Percentiles rank a stretch among this genome's conserved stretches.
Evolutionary conservation across 163 green algal species (phyloP).

Genomic region (Scenedesmus sp.): DNA sequence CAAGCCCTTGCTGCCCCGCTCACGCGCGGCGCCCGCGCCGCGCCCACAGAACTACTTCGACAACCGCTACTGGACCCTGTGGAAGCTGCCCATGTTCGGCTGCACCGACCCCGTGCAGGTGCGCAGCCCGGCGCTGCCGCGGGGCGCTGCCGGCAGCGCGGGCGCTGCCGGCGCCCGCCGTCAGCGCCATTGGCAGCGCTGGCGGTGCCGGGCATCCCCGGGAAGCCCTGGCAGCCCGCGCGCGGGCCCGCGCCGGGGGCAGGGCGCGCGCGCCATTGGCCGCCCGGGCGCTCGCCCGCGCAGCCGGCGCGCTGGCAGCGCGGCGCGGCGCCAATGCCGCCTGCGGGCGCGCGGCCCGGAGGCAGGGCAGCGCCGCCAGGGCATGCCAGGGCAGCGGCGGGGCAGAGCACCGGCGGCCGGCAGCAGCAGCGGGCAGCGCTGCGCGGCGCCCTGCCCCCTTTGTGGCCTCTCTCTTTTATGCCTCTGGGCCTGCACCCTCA

Average conservation of each 20-base stretch:
- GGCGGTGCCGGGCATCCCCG: neutral
- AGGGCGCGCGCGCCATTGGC: too few relatives aligned
- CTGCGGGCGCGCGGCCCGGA: too few relatives aligned
- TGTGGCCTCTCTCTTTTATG: neutral
- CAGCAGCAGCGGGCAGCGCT: neutral
- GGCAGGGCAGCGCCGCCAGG: too few relatives aligned
- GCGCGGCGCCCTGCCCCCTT: neutral
- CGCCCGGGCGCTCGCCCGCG: too few relatives aligned
- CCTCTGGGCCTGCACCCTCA: slow-evolving; percentile 4
- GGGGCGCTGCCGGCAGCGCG: neutral
- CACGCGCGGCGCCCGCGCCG: neutral
- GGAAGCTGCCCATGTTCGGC: slow-evolving; percentile 99
- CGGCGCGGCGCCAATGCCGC: too few relatives aligned
- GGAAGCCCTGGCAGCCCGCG: neutral
- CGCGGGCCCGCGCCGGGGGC: too few relatives aligned
- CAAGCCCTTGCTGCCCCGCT: neutral
- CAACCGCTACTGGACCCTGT: slow-evolving; percentile 97
- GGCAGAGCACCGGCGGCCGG: too few relatives aligned
- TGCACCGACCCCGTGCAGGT: slow-evolving; percentile 85
- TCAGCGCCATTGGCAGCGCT: slow-evolving; percentile 1
- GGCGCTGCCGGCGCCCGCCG: neutral
- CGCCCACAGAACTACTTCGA: slow-evolving; percentile 85
- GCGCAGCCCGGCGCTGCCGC: neutral
- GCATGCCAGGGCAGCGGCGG: too few relatives aligned
- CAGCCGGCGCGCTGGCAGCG: too few relatives aligned